These are phyloP conservation scores for Sphaerulina populicola DNA, from an alignment of 2,329 filamentous ascomycete species.

Conservation along the genomic window DNA sequence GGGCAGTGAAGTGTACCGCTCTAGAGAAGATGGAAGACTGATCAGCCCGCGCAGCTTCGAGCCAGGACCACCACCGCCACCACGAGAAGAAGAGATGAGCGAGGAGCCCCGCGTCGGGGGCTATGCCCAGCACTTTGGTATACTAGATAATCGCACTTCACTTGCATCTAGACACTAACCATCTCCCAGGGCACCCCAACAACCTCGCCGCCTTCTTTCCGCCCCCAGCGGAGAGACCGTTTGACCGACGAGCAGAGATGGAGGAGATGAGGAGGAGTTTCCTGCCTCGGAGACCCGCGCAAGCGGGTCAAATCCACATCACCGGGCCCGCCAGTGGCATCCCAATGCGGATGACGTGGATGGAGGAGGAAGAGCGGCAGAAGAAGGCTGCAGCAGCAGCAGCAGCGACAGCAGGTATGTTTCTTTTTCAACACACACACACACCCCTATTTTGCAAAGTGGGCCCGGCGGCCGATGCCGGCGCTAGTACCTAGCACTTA, in stretches of 20 bases:
- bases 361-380: background rate
- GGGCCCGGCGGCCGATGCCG: too few relatives aligned
- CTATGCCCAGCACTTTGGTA: constrained; percentile 12
- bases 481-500: background rate
- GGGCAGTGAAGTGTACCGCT: background rate
- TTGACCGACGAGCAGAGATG: background rate
- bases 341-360: background rate
- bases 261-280: background rate
- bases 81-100: constrained; percentile 7
- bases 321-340: constrained; percentile 2
- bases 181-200: constrained; percentile 2
- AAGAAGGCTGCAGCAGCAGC: background rate
- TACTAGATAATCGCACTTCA: constrained; percentile 3
- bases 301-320: background rate
- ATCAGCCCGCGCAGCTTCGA: background rate
- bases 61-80: background rate
- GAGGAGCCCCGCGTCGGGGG: constrained; percentile 14
- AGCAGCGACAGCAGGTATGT: background rate
- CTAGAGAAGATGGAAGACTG: background rate
- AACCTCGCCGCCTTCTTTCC: background rate
- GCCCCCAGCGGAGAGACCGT: background rate
- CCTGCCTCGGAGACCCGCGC: background rate
- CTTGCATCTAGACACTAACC: background rate
- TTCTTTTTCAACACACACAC: background rate
- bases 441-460: background rate